These are phyloP conservation scores for Arthrinium phaeospermum DNA, from an alignment of 2,329 filamentous ascomycete species.

Conservation along the genomic window DNA sequence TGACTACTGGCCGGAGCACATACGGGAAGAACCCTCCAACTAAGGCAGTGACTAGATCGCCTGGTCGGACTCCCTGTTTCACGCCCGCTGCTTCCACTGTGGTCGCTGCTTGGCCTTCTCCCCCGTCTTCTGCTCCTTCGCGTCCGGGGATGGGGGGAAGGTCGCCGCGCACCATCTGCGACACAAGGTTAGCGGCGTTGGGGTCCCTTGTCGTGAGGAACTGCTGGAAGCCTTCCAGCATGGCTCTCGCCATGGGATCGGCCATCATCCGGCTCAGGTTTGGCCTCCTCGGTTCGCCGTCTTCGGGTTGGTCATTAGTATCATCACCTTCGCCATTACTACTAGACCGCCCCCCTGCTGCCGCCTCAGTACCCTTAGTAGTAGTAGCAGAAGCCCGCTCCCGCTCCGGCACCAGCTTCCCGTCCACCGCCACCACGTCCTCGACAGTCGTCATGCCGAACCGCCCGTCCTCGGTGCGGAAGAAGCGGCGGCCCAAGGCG, in stretches of 20 bases:
- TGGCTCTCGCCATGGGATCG: conserved; percentile 25
- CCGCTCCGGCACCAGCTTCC: conserved; percentile 14
- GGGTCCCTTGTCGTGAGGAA: conserved; percentile 26
- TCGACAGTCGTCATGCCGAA: conserved; percentile 34
- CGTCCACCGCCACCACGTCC: conserved; percentile 28
- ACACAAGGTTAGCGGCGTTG: background rate
- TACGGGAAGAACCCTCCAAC: conserved; percentile 33
- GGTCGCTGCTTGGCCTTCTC: background rate
- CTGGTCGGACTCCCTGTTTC: conserved; percentile 26
- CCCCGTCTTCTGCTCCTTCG: background rate
- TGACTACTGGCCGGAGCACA: conserved; percentile 27
- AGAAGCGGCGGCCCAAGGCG: conserved; percentile 30
- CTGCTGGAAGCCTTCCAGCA: conserved; percentile 29
- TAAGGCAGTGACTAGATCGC: conserved; percentile 31
- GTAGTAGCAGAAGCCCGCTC: background rate
- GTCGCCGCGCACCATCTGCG: conserved; percentile 27
- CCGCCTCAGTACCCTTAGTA: background rate
- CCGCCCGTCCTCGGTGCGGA: conserved; percentile 29
- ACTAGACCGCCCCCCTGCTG: background rate
- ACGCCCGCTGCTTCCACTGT: background rate
- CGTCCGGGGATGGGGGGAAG: background rate
- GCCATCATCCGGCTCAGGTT: conserved; percentile 24
- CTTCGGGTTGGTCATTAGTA: background rate
- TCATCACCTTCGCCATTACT: background rate
- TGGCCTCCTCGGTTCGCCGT: background rate